These are phyloP conservation scores for Dryadomyces quercivorus DNA, from an alignment of 2,329 filamentous ascomycete genomes.

Conservation along the genomic window DNA sequence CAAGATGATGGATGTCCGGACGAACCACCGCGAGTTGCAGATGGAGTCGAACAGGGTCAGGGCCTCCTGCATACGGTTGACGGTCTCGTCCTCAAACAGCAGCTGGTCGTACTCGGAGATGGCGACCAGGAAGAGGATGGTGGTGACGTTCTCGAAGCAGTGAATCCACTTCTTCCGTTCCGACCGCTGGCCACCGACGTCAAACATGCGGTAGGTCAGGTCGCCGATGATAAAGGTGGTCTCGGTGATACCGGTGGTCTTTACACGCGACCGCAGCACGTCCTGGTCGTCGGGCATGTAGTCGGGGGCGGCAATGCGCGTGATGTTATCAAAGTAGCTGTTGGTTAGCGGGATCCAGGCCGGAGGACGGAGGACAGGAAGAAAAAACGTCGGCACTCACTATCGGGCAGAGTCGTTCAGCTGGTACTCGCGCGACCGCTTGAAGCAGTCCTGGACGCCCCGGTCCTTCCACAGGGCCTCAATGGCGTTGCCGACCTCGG, in stretches of 20 bases:
- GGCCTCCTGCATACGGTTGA: conserved; percentile 89
- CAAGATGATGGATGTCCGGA: conserved; percentile 77
- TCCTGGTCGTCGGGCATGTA: conserved; percentile 95
- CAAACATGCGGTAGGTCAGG: conserved; percentile 93
- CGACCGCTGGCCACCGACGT: conserved; percentile 88
- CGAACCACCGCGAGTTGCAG: conserved; percentile 83
- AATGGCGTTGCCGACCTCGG: conserved; percentile 87
- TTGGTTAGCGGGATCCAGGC: conserved; percentile 19
- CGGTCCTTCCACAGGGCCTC: conserved; percentile 86
- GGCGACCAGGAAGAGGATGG: conserved; percentile 90
- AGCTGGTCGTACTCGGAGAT: conserved; percentile 96
- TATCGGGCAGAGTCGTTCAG: conserved; percentile 95
- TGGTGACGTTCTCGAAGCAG: conserved; percentile 96
- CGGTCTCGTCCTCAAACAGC: conserved; percentile 90
- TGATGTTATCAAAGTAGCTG: conserved; percentile 93
- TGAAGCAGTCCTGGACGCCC: conserved; percentile 90
- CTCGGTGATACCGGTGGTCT: conserved; percentile 95
- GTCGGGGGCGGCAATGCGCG: conserved; percentile 78
- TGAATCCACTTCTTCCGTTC: conserved; percentile 99
- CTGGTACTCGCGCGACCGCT: conserved; percentile 90
- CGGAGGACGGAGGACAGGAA: not conserved
- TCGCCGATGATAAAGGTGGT: conserved; percentile 93
- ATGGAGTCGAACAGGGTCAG: conserved; percentile 79
- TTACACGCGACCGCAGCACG: conserved; percentile 88
- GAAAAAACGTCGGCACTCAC: conserved; percentile 28